These are phyloP conservation scores for Hirsutella minnesotensis DNA, from an alignment of 2,329 filamentous ascomycete genomes.

Conservation along the genomic window DNA sequence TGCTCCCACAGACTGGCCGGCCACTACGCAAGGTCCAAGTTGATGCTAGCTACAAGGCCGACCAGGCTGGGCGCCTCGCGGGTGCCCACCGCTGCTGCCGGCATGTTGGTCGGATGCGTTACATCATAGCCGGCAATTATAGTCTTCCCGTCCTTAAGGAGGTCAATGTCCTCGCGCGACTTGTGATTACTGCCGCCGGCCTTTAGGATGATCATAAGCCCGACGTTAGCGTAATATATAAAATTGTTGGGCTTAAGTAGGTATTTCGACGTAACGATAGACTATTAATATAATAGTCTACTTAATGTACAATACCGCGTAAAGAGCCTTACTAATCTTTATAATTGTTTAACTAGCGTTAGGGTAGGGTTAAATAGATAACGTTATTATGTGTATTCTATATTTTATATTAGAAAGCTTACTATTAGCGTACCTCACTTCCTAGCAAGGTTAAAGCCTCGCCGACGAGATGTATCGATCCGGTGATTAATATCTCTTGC, in stretches of 20 bases:
- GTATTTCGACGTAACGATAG: conserved; percentile 42
- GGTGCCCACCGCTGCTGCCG: conserved; percentile 11
- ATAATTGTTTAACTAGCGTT: no score
- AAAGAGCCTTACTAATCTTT: no score
- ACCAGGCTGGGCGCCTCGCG: conserved; percentile 57
- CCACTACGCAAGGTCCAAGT: conserved; percentile 62
- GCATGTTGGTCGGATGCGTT: conserved; percentile 64
- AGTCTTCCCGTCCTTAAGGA: conserved; percentile 56
- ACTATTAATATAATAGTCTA: no score
- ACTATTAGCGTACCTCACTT: no score
- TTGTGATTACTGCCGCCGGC: conserved; percentile 61
- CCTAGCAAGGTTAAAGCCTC: no score
- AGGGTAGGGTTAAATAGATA: no score
- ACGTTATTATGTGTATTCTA: no score
- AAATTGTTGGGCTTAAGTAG: conserved; percentile 16
- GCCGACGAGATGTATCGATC: no score
- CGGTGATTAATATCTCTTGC: no score
- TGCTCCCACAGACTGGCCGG: conserved; percentile 64
- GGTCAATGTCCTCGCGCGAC: conserved; percentile 42
- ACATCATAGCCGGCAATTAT: conserved; percentile 88
- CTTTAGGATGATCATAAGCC: conserved; percentile 74
- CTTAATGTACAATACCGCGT: no score
- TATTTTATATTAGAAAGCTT: no score
- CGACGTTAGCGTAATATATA: conserved; percentile 56
- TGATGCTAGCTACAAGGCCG: conserved; percentile 66